Evolutionary conservation across 192 early-diverging fungal genomes (phyloP), one percentile per base, ranked within the genome.

Genomic region (Gaertneriomyces semiglobifer): DNA sequence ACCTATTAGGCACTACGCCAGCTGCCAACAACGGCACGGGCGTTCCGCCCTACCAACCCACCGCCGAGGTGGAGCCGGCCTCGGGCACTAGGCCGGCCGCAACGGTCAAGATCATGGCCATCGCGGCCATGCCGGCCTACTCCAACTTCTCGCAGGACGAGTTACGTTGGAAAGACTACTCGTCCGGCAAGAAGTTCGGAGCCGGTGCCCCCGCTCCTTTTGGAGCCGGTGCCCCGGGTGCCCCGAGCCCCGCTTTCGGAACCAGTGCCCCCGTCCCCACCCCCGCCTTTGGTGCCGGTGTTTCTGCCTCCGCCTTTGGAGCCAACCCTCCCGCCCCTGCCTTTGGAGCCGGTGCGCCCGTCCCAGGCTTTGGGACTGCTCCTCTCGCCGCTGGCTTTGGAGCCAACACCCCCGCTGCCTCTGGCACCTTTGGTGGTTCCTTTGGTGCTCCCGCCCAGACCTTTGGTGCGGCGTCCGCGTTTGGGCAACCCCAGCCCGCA

Each of bases 81-180:
- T 40, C 41, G 16, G 64, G 64, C 39, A 42, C 41, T 25, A 60
- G 66, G 46, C 67, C 57, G 3, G 85, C 86, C 16, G 86, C 88
- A 3, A 79, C 79, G 10, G 76, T 77, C 33, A 79, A 59, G 16
- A 89, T 86, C 62, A 83, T 87, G 42, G 78, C 80, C 51, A 89
- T 96, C 53, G 82, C 85, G 44, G 90, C 91, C 25, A 96, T 95
- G 93, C 85, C 87, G 9, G 85, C 79, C 14, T 98, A 98, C 67
- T 86, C 84, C 59, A 85, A 79, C 33, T 94, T 77, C 69, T 95
- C 91, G 16, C 83, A 88, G 45, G 94, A 98, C 39, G 78, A 98
- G 76, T 85, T 98, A 48, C 83, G 93, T 16, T 65, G 91, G 3
- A 86, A 92, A 80, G 95, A 98, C 71, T 98, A 98, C 62, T 71